Percentiles rank a stretch among this genome's conserved stretches.
phyloP scores from a whole-genome alignment of 495 filamentous ascomycete species.

The Terfezia boudieri region DNA sequence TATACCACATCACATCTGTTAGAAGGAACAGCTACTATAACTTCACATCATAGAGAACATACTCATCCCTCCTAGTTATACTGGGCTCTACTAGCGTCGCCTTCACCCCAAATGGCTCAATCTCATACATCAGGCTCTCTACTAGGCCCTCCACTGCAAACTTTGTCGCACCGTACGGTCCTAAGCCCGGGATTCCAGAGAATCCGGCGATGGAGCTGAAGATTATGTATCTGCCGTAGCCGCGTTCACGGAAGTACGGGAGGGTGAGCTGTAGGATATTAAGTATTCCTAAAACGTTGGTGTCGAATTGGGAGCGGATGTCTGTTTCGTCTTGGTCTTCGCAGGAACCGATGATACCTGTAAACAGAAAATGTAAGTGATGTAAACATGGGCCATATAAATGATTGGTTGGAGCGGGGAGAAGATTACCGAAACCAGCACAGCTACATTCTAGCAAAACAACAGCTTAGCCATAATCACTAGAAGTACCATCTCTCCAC shows the following conservation, averaged over 20 bases:
- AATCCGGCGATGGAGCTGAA: slow-evolving; percentile 82
- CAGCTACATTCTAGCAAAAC: slow-evolving; percentile 6
- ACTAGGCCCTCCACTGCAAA: slow-evolving; percentile 89
- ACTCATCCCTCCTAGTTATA: slow-evolving; percentile 41
- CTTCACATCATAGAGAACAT: no score
- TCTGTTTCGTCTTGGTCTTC: slow-evolving; percentile 94
- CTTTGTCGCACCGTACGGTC: slow-evolving; percentile 83
- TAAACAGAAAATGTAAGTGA: background rate
- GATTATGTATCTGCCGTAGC: slow-evolving; percentile 64
- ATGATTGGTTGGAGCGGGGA: background rate
- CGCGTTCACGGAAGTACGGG: slow-evolving; percentile 61
- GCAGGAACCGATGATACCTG: slow-evolving; percentile 77
- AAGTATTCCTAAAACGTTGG: slow-evolving; percentile 83
- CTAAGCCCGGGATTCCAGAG: slow-evolving; percentile 71
- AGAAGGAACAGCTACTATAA: no score
- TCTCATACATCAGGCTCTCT: slow-evolving; percentile 87
- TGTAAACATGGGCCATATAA: background rate
- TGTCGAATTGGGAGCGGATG: slow-evolving; percentile 87
- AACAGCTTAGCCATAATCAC: no score
- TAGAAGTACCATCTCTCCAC: background rate
- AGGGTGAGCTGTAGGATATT: slow-evolving; percentile 81
- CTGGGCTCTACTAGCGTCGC: background rate
- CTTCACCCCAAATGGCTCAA: slow-evolving; percentile 45
- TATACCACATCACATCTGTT: background rate
- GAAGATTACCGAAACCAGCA: slow-evolving; percentile 13